These are phyloP conservation scores for Helianthus tuberosus DNA, from an alignment of 129 eudicot genomes.

Conservation along the genomic window DNA sequence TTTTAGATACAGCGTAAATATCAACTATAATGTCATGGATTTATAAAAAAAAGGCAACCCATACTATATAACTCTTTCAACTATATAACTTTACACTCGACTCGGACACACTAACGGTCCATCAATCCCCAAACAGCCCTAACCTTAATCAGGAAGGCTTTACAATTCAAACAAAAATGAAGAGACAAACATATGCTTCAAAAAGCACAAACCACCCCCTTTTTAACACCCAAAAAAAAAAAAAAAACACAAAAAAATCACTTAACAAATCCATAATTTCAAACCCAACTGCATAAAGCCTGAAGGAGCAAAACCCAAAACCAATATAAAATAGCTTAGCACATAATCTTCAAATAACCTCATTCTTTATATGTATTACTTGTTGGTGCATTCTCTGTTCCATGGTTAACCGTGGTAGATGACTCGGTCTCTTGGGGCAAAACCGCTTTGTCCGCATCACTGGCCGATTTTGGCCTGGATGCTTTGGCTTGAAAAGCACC, in stretches of 20 bases:
- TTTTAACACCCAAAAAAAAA: neutral
- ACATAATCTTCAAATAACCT: constrained; percentile 2
- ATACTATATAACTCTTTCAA: constrained; percentile 27
- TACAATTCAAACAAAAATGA: constrained; percentile 22
- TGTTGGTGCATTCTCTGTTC: constrained; percentile 21
- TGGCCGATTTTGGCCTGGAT: neutral
- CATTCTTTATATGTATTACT: constrained; percentile 17
- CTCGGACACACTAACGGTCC: constrained; percentile 25
- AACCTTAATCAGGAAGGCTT: constrained; percentile 11
- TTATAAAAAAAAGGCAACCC: constrained; percentile 5
- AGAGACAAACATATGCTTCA: constrained; percentile 13
- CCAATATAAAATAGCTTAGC: constrained; percentile 4
- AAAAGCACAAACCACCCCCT: constrained; percentile 3
- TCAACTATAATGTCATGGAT: neutral
- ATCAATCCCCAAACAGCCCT: constrained; percentile 23
- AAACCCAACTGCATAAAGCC: constrained; percentile 2
- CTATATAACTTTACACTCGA: constrained; percentile 39
- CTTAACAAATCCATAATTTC: neutral
- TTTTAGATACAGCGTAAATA: neutral
- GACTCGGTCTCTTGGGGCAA: constrained; percentile 7
- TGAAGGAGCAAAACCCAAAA: constrained; percentile 1
- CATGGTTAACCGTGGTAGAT: constrained; percentile 14
- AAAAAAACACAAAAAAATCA: neutral
- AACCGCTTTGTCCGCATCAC: neutral
- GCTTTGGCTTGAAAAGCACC: neutral